Conservation (phyloP, 169 alveolate genomes). For the Cryptosporidium felis region DNA sequence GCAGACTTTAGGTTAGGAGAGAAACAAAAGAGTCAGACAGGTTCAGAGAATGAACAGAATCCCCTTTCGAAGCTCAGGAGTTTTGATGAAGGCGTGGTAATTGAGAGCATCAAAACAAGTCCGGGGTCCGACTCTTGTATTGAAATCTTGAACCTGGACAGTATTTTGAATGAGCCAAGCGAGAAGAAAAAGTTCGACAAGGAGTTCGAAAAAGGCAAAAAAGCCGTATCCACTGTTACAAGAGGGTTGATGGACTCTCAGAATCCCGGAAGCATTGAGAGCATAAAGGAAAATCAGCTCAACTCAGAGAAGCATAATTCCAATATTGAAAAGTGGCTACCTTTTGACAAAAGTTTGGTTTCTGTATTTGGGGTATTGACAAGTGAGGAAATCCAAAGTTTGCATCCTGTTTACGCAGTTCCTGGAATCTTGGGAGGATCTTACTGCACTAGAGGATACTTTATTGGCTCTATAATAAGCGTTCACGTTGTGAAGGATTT, state of each 20-base stretch:
- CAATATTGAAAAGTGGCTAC: conserved; percentile 28
- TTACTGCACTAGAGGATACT: conserved; percentile 55
- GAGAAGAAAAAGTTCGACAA: not conserved
- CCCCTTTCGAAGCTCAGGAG: not conserved
- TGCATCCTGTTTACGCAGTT: conserved; percentile 59
- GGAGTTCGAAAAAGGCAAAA: not conserved
- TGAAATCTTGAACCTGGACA: conserved; percentile 22
- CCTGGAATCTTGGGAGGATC: conserved; percentile 37
- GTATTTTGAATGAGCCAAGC: not conserved
- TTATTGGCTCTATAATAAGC: conserved; percentile 56
- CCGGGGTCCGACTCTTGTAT: conserved; percentile 55
- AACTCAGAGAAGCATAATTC: not conserved
- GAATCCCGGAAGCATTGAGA: not conserved
- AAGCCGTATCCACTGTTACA: conserved; percentile 3
- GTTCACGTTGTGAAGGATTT: not conserved
- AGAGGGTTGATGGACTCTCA: conserved; percentile 25
- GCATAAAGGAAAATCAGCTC: not conserved
- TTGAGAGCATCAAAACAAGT: conserved; percentile 27
- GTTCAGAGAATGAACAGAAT: not conserved
- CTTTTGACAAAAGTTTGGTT: conserved; percentile 26
- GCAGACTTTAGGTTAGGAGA: not conserved
- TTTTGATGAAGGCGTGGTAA: conserved; percentile 1
- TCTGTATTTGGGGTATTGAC: conserved; percentile 31
- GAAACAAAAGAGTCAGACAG: not conserved
- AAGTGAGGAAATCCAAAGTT: not conserved